phyloP scores from a whole-genome alignment of 2,329 filamentous ascomycete species.

The Sporothrix luriei region DNA sequence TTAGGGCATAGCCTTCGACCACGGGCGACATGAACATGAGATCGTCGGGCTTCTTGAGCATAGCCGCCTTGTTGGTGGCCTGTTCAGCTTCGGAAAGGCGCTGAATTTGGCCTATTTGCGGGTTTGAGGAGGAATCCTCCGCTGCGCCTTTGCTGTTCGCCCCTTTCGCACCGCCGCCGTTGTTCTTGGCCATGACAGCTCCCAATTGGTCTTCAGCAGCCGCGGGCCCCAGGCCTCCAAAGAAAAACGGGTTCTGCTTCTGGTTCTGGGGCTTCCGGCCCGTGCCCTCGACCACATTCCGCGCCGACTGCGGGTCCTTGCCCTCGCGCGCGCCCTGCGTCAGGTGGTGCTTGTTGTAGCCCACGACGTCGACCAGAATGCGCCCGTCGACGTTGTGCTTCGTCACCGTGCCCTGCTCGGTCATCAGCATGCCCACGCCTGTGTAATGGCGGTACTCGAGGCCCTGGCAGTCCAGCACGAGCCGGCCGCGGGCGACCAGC shows the following conservation, averaged over 20 bases:
- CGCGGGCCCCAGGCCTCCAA: too few relatives aligned
- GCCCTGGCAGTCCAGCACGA: conserved; percentile 49
- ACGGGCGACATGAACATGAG: conserved; percentile 49
- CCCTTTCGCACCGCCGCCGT: too few relatives aligned
- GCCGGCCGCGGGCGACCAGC: conserved; percentile 44
- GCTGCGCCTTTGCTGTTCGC: not conserved
- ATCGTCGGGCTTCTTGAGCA: conserved; percentile 46
- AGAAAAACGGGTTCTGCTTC: too few relatives aligned
- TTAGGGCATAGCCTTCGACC: conserved; percentile 50
- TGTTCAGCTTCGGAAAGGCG: conserved; percentile 44
- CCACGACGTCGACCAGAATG: conserved; percentile 47
- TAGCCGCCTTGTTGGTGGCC: conserved; percentile 45
- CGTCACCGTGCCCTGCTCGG: conserved; percentile 34
- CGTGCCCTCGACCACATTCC: conserved; percentile 34
- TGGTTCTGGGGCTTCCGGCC: not conserved
- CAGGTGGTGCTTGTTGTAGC: conserved; percentile 49
- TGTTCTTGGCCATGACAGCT: too few relatives aligned
- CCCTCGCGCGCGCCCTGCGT: conserved; percentile 45
- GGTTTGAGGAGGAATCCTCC: too few relatives aligned
- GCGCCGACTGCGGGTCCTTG: conserved; percentile 40
- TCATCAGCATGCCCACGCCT: conserved; percentile 45
- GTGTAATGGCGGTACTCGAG: conserved; percentile 48
- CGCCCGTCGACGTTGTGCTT: conserved; percentile 48
- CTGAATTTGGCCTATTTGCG: conserved; percentile 4
- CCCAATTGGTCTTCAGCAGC: too few relatives aligned